phyloP scores from a whole-genome alignment of 345 rosid genomes.

The Camelina hispida region DNA sequence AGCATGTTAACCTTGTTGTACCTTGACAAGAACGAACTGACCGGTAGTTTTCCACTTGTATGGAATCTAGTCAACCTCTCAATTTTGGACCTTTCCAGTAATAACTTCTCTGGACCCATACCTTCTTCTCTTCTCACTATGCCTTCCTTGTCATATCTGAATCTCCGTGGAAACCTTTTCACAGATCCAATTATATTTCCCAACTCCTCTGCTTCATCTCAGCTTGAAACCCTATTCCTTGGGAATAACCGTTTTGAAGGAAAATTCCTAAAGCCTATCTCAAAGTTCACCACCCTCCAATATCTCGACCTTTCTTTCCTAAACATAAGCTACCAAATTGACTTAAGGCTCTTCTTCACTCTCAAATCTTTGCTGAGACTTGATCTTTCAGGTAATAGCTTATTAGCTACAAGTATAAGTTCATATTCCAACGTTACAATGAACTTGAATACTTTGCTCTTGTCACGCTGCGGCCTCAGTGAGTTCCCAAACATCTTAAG shows the following conservation, averaged over 20 bases:
- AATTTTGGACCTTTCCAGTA: not conserved
- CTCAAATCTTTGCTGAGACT: not conserved
- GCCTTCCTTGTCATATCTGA: not conserved
- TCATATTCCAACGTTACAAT: not conserved
- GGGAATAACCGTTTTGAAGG: not conserved
- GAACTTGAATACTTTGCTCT: rapidly evolving
- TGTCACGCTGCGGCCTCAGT: not conserved
- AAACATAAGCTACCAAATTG: not conserved
- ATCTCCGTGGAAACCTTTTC: not conserved
- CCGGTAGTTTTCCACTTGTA: not conserved
- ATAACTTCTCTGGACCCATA: not conserved
- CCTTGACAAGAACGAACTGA: not conserved
- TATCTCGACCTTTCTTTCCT: not conserved
- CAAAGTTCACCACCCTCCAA: not conserved
- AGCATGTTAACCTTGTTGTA: not conserved
- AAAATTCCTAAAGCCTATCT: not conserved
- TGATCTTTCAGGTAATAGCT: not conserved
- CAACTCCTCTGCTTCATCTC: not conserved
- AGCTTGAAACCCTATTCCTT: not conserved
- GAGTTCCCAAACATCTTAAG: not conserved
- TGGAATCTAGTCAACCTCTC: not conserved
- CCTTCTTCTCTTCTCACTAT: not conserved
- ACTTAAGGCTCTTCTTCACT: not conserved
- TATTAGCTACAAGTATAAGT: not conserved
- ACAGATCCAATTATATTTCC: not conserved